Conservation (phyloP, 2,329 filamentous ascomycete species). For the Sporothrix brunneoviolacea region DNA sequence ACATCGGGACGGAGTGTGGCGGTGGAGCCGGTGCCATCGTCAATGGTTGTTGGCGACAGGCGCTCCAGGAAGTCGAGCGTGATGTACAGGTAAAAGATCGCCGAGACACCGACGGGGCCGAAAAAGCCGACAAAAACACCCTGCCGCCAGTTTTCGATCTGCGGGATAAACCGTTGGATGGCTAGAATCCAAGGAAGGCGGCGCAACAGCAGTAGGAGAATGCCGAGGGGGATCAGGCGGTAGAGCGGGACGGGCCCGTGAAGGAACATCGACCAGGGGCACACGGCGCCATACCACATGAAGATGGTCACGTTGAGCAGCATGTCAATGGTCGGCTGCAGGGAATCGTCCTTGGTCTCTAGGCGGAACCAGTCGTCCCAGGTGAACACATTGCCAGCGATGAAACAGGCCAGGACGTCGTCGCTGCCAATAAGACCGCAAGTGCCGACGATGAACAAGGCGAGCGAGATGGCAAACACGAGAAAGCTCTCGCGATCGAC, state of each 20-base stretch:
- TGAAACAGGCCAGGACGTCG: slow-evolving; percentile 85
- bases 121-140: slow-evolving; percentile 89
- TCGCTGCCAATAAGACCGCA: slow-evolving; percentile 83
- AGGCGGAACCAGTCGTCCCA: slow-evolving; percentile 93
- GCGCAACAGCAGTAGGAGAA: slow-evolving; percentile 70
- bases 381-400: slow-evolving; percentile 84
- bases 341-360: slow-evolving; percentile 79
- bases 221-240: slow-evolving; percentile 64
- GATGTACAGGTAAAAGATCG: slow-evolving; percentile 84
- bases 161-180: slow-evolving; percentile 68
- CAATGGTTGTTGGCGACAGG: slow-evolving; percentile 55
- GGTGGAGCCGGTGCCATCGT: slow-evolving; percentile 57
- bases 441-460: slow-evolving; percentile 80
- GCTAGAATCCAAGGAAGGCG: slow-evolving; percentile 70
- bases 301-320: slow-evolving; percentile 83
- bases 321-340: slow-evolving; percentile 96
- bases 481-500: slow-evolving; percentile 84
- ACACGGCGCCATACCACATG: slow-evolving; percentile 83
- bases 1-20: slow-evolving; percentile 62
- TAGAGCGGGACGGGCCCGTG: slow-evolving; percentile 61
- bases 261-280: slow-evolving; percentile 69
- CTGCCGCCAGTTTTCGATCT: slow-evolving; percentile 68
- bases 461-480: slow-evolving; percentile 77
- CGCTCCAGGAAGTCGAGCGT: slow-evolving; percentile 64
- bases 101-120: slow-evolving; percentile 85